phyloP scores from a whole-genome alignment of 495 filamentous ascomycete genomes.

The Arthonia radiata region DNA sequence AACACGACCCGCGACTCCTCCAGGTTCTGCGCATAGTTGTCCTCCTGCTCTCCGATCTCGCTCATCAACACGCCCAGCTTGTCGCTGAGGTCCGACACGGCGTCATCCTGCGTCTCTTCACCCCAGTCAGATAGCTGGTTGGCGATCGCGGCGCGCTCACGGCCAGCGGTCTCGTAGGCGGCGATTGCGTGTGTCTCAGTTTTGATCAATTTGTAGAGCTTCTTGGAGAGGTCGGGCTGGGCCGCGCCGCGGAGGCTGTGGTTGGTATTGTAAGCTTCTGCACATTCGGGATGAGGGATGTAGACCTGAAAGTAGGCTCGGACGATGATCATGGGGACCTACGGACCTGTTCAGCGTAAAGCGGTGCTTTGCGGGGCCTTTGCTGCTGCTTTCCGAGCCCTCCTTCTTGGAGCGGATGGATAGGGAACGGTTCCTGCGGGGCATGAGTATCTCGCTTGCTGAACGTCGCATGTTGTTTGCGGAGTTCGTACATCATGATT shows the following conservation, averaged over 20 bases:
- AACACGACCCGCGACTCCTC: conserved; percentile 59
- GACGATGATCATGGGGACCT: not conserved
- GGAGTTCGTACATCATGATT: too few relatives aligned
- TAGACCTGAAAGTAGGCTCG: not conserved
- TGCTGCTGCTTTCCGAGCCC: conserved; percentile 5
- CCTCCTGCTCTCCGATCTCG: conserved; percentile 83
- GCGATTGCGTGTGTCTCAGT: conserved; percentile 62
- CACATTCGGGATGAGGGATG: not conserved
- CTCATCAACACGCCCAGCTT: conserved; percentile 79
- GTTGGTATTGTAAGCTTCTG: not conserved
- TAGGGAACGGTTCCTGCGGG: conserved; percentile 16
- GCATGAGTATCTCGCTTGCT: too few relatives aligned
- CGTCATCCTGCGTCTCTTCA: conserved; percentile 64
- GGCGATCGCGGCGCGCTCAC: conserved; percentile 60
- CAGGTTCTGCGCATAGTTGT: conserved; percentile 57
- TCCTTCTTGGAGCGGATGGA: conserved; percentile 18
- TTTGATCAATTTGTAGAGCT: conserved; percentile 78
- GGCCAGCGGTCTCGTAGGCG: conserved; percentile 57
- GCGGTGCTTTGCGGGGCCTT: conserved; percentile 22
- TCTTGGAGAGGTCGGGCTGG: conserved; percentile 63
- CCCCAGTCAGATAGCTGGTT: conserved; percentile 93
- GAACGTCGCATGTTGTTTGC: too few relatives aligned
- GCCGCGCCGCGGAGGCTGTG: not conserved
- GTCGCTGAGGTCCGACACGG: conserved; percentile 69
- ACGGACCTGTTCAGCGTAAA: conserved; percentile 46